These are phyloP conservation scores for Colletotrichum eremochloae DNA, from an alignment of 2,329 filamentous ascomycete species.

Conservation along the genomic window DNA sequence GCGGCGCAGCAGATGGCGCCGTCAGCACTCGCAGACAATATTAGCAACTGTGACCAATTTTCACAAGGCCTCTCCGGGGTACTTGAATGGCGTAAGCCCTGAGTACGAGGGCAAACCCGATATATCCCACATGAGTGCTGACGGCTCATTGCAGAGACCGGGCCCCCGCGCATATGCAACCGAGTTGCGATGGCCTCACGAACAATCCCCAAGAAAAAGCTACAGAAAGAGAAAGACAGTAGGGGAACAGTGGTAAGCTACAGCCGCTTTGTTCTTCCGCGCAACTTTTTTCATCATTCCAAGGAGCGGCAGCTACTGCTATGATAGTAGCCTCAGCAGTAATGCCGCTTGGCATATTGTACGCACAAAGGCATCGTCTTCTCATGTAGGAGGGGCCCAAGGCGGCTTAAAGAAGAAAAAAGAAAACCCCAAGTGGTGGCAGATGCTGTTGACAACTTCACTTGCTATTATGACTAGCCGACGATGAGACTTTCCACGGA, in stretches of 20 bases:
- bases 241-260: neutral
- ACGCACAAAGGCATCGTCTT: slow-evolving; percentile 10
- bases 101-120: neutral
- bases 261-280: no score
- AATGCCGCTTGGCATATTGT: slow-evolving; percentile 25
- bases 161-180: neutral
- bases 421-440: neutral
- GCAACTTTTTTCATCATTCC: neutral
- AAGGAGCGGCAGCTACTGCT: neutral
- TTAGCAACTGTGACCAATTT: neutral
- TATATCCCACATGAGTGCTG: neutral
- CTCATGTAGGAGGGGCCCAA: neutral
- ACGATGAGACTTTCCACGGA: neutral
- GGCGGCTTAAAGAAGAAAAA: neutral
- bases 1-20: slow-evolving; percentile 15
- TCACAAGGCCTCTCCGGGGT: neutral
- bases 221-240: neutral
- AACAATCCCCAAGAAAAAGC: neutral
- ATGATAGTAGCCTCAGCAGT: neutral
- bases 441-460: neutral
- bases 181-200: neutral
- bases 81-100: neutral
- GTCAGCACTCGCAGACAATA: slow-evolving; percentile 4
- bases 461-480: neutral
- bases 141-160: neutral